Evolutionary conservation across 106 monocot species (phyloP).

Genomic region (Acorus gramineus): DNA sequence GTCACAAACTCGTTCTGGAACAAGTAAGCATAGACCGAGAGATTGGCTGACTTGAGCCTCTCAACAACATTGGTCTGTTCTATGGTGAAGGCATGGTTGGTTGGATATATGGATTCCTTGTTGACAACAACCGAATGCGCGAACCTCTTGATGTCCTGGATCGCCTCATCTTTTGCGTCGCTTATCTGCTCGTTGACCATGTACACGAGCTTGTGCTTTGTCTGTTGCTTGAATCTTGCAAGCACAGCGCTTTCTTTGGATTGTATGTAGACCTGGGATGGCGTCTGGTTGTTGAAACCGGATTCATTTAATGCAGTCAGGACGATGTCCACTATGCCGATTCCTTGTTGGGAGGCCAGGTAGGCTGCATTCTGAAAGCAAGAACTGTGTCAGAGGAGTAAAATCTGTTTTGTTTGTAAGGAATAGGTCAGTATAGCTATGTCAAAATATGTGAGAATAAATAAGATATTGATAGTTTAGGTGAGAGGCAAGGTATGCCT

Average conservation of each 20-base stretch:
- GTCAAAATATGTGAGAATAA: too few relatives aligned
- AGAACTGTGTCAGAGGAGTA: too few relatives aligned
- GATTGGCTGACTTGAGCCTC: conserved; percentile 31
- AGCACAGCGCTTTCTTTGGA: conserved; percentile 70
- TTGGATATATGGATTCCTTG: conserved; percentile 46
- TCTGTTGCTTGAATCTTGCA: conserved; percentile 38
- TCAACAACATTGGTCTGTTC: conserved; percentile 23
- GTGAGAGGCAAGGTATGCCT: too few relatives aligned
- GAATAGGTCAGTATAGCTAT: too few relatives aligned
- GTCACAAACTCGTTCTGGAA: conserved; percentile 58
- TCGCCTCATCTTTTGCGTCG: conserved; percentile 27
- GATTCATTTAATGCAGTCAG: conserved; percentile 32
- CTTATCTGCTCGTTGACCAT: conserved; percentile 35
- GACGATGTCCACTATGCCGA: conserved; percentile 31
- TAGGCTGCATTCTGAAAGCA: conserved; percentile 47
- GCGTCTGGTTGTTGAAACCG: conserved; percentile 43
- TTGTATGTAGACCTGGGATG: conserved; percentile 48
- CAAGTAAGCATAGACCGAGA: conserved; percentile 48
- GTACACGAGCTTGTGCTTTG: conserved; percentile 52
- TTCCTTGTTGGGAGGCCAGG: conserved; percentile 32
- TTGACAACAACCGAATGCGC: conserved; percentile 45
- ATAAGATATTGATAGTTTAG: too few relatives aligned
- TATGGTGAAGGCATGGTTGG: conserved; percentile 12
- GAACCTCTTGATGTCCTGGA: conserved; percentile 48
- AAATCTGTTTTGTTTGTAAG: too few relatives aligned